Evolutionary conservation across 2,329 filamentous ascomycete species (phyloP).

Genomic region (Pestalotiopsis fici): DNA sequence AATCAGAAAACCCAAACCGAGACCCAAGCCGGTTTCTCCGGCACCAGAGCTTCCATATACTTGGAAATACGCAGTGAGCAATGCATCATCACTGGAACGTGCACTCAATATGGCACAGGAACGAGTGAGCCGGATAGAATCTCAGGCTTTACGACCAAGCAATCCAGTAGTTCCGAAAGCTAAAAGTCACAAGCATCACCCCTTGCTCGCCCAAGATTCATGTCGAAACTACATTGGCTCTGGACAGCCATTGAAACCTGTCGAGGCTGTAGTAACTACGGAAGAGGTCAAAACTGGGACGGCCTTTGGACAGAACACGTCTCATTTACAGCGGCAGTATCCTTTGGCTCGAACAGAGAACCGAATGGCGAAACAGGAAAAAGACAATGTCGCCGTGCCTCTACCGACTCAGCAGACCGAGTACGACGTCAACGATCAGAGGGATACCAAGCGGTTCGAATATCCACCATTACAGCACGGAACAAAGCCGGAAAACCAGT

Average conservation of each 20-base stretch:
- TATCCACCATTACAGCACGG: not conserved
- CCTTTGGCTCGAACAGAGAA: not conserved
- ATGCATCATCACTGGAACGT: constrained; percentile 30
- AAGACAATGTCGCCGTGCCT: not conserved
- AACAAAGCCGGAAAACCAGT: not conserved
- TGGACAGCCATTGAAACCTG: not conserved
- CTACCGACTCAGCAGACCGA: not conserved
- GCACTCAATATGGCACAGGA: constrained; percentile 29
- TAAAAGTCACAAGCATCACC: not conserved
- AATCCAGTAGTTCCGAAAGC: not conserved
- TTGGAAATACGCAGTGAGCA: constrained; percentile 26
- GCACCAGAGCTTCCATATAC: constrained; percentile 27
- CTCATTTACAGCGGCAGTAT: constrained; percentile 8
- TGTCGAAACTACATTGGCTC: not conserved
- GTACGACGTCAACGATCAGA: not conserved
- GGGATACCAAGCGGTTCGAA: not conserved
- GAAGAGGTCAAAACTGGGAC: not conserved
- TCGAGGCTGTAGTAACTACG: not conserved
- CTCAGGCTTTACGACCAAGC: constrained; percentile 10
- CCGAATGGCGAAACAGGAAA: not conserved
- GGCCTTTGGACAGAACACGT: not conserved
- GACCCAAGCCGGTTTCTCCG: not conserved
- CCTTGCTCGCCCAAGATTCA: not conserved
- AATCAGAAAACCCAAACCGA: not conserved
- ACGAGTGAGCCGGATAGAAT: constrained; percentile 24